Evolutionary conservation across 2,329 filamentous ascomycete species (phyloP), one percentile per base, ranked within the genome.

Genomic region (Trichophyton verrucosum): DNA sequence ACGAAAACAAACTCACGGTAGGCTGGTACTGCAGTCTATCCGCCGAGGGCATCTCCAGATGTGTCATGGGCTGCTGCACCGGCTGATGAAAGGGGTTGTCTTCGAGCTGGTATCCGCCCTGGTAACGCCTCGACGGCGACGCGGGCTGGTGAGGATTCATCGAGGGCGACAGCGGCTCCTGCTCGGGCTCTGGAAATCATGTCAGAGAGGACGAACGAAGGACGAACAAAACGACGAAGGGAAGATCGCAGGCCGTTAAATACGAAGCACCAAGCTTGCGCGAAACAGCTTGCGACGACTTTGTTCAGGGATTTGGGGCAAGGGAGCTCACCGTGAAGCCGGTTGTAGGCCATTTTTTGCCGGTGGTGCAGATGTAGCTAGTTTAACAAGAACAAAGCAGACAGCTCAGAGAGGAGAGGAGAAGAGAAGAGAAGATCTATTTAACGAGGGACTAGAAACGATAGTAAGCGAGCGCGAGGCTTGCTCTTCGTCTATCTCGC

Each of bases 11-110:
- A 81, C 87, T 79, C 74, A 92, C 88, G 61, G 91, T 92, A 57
- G 90, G 89, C 73, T 96, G 91, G 65, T 91, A 81, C 61, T 87
- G 84, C 58, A 97, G 78, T 61, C 86, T 81, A 75, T 97, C 92
- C 68, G 84, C 86, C 0, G 76, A 76, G 62, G 86, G 87, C 71
- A 90, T 89, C 66, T 88, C 83, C 58, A 91, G 77, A 63, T 84
- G 85, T 13, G 24, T 17, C 51, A 55, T 20, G 27, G 51, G 51
- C 51, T 55, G 51, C 51, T 55, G 51, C 27, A 24, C 73, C 62
- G 76, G 80, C 38, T 74, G 74, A 59, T 77, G 79, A 71, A 89
- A 91, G 7, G 86, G 84, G 65, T 85, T 83, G 72, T 95, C 88
- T 51, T 94, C 86, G 55, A 95, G 81, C 71, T 95, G 88, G 73